phyloP scores from a whole-genome alignment of 2,329 filamentous ascomycete genomes.

The Aspergillus amoenus region DNA sequence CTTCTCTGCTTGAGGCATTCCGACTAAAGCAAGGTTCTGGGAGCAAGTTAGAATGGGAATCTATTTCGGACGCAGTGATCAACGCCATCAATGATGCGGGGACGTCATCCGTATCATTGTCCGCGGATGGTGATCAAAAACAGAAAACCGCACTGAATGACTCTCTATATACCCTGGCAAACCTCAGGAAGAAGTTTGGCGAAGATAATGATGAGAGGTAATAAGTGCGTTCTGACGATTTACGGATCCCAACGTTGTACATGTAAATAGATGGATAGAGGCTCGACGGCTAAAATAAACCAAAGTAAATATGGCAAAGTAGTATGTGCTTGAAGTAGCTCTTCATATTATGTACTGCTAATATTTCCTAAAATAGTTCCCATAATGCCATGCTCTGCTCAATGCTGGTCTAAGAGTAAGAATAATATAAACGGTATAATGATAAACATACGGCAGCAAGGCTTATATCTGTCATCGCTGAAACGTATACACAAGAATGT shows the following conservation, averaged over 20 bases:
- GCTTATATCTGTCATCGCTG: not conserved
- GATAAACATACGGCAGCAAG: not conserved
- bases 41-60: conserved; percentile 25
- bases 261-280: not conserved
- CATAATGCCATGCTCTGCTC: conserved; percentile 2
- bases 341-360: not conserved
- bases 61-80: conserved; percentile 20
- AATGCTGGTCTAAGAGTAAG: not conserved
- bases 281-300: not conserved
- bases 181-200: conserved; percentile 37
- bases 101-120: conserved; percentile 28
- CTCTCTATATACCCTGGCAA: conserved; percentile 39
- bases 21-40: conserved; percentile 20
- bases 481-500: conserved; percentile 3
- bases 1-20: conserved; percentile 33
- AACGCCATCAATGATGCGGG: conserved; percentile 31
- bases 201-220: conserved; percentile 23
- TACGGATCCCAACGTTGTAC: not conserved
- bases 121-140: conserved; percentile 27
- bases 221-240: not conserved
- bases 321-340: not conserved
- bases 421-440: conserved; percentile 5
- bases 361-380: not conserved
- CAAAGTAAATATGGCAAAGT: not conserved
- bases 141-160: conserved; percentile 35